phyloP scores from a whole-genome alignment of 345 rosid species.

The Camelina sativa region DNA sequence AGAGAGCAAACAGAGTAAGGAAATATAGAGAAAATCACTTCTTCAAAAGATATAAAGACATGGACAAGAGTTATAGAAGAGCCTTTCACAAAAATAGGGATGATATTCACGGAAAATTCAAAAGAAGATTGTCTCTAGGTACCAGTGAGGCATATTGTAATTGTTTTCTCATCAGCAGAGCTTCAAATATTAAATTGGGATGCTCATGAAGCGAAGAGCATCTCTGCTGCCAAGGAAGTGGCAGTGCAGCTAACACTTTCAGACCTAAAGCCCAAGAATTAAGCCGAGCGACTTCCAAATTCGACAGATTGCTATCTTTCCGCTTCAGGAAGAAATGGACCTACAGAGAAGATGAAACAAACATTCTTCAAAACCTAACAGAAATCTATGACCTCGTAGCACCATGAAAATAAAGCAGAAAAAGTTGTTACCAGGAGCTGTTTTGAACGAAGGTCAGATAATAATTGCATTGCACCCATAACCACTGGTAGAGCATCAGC shows the following conservation, averaged over 20 bases:
- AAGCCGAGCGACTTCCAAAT: conserved; percentile 79
- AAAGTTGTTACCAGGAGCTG: conserved; percentile 78
- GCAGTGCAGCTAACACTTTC: conserved; percentile 92
- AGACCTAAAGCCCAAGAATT: conserved; percentile 99
- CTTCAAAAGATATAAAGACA: conserved; percentile 15
- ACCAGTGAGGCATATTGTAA: conserved; percentile 90
- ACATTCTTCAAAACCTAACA: conserved; percentile 22
- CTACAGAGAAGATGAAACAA: conserved; percentile 53
- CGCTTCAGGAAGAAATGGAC: conserved; percentile 96
- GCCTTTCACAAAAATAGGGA: conserved; percentile 13
- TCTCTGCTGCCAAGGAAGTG: conserved; percentile 98
- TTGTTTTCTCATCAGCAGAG: conserved; percentile 96
- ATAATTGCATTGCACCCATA: conserved; percentile 96
- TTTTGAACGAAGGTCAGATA: conserved; percentile 94
- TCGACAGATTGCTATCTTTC: conserved; percentile 80
- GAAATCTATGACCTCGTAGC: neutral
- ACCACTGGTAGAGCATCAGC: conserved; percentile 96
- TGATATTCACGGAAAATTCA: conserved; percentile 10
- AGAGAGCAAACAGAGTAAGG: conserved; percentile 14
- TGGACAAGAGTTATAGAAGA: conserved; percentile 12
- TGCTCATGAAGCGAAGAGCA: conserved; percentile 97
- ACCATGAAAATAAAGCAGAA: conserved; percentile 12
- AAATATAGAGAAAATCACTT: conserved; percentile 7
- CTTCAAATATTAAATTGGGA: conserved; percentile 92
- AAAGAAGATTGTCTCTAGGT: conserved; percentile 25